A percentile compares a stretch with the other conserved stretches of the same genome.
Conservation (phyloP, 495 filamentous ascomycete genomes). For the Lasiosphaeria miniovina region DNA sequence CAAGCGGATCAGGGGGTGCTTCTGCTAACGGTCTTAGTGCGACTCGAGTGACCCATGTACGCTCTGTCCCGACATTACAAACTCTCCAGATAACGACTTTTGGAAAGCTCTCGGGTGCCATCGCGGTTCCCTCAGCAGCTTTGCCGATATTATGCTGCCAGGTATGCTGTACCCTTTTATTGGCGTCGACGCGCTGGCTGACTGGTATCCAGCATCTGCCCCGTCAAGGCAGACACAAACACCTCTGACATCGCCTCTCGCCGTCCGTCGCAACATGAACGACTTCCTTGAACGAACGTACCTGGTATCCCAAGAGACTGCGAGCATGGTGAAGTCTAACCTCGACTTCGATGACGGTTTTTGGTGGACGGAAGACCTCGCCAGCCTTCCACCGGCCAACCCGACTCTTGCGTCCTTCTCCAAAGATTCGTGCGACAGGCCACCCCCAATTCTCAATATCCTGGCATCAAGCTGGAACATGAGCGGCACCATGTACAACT, state of each 20-base stretch:
- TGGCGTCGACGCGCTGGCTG: slow-evolving; percentile 8
- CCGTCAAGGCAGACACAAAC: slow-evolving; percentile 47
- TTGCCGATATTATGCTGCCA: slow-evolving; percentile 47
- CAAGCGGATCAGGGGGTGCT: background rate
- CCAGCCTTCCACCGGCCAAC: slow-evolving; percentile 42
- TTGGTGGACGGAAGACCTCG: slow-evolving; percentile 51
- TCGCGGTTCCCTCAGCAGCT: slow-evolving; percentile 39
- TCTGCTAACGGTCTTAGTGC: slow-evolving; percentile 30
- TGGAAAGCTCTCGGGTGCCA: slow-evolving; percentile 48
- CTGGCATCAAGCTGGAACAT: slow-evolving; percentile 49
- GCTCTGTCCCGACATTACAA: slow-evolving; percentile 37
- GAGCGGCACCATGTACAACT: slow-evolving; percentile 39
- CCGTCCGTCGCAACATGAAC: slow-evolving; percentile 48
- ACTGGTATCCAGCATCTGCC: slow-evolving; percentile 31
- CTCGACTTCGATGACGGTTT: slow-evolving; percentile 51
- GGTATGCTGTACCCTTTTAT: slow-evolving; percentile 26
- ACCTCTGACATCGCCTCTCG: slow-evolving; percentile 48
- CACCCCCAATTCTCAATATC: slow-evolving; percentile 43
- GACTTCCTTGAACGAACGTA: slow-evolving; percentile 47
- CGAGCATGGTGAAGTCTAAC: slow-evolving; percentile 38
- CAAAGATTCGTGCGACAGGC: slow-evolving; percentile 36
- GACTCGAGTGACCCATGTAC: slow-evolving; percentile 46
- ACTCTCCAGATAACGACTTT: slow-evolving; percentile 36
- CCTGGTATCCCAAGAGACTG: slow-evolving; percentile 33
- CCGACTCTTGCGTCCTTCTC: slow-evolving; percentile 40